Evolutionary conservation across 1,139 yeast species (phyloP), one percentile per base, ranked within the genome.

Genomic region (Saccharomycopsis crataegensis): DNA sequence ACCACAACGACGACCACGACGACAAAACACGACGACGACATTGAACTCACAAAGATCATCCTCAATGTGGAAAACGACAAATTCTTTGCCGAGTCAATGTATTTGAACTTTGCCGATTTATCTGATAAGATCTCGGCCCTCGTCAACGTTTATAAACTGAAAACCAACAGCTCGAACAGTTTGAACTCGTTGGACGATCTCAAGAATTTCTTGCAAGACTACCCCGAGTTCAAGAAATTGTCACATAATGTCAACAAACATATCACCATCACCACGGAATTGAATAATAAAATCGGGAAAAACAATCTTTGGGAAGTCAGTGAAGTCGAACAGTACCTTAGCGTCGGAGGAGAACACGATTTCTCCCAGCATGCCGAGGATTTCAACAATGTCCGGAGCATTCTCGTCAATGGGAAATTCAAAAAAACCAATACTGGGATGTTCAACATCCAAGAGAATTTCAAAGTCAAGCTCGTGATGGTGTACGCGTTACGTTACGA

Each of bases 191-290:
- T 93, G 52, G 80, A 86, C 8, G 99, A 94, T 62, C 85, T 93
- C 79, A 94, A 91, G 67, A 81, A 83, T 61, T 87, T 91, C 63
- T 82, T 93, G 56, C 96, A 93, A 58, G 89, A 88, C 61, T 90
- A 86, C 63, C 99, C 99, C 1, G 98, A 93, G 65, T 91, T 86
- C 65, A 83, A 90, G 59, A 87, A 87, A 64, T 74, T 91, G 48
- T 86, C 95, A 11, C 83, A 90, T 44, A 93, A 90, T 64, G 90
- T 94, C n/a, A 79, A 95, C 46, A 93, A 93, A 64, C 99, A 94
- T 68, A 89, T 94, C 75, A 82, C 95, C 22, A 75, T 93, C 40
- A 90, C 93, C 7, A 80, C 93, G 42, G 98, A 91, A 63, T 76
- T 93, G 49, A 95, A 91, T 62, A 77, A 79, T 54, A 84, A 83